A percentile compares a stretch with the other conserved stretches of the same genome.
These are phyloP conservation scores for Stevia rebaudiana DNA, from an alignment of 140 eudicot species.

Conservation along the genomic window DNA sequence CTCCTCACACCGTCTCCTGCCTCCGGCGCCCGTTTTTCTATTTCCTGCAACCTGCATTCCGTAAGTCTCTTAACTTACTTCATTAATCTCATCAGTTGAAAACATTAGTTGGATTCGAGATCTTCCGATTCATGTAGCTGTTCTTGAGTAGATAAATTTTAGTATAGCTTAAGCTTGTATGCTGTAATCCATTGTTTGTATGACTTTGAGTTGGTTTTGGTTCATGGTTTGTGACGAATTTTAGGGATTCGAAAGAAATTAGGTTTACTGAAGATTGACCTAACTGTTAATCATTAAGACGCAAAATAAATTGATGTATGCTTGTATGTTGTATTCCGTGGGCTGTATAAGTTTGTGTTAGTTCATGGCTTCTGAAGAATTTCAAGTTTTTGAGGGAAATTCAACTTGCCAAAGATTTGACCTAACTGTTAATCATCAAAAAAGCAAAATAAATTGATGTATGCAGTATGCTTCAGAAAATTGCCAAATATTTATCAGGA, in stretches of 20 bases:
- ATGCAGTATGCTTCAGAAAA: too few relatives aligned
- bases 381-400: too few relatives aligned
- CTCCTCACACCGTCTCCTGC: neutral
- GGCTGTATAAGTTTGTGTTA: too few relatives aligned
- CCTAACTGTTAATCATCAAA: too few relatives aligned
- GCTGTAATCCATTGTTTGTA: neutral
- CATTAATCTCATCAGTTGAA: neutral
- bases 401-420: too few relatives aligned
- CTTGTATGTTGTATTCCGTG: too few relatives aligned
- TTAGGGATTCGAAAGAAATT: neutral
- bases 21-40: constrained; percentile 8
- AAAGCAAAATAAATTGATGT: too few relatives aligned
- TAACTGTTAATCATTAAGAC: neutral
- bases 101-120: neutral
- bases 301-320: neutral
- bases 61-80: constrained; percentile 5
- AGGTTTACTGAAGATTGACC: neutral
- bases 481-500: too few relatives aligned
- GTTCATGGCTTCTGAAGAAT: too few relatives aligned
- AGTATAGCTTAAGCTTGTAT: neutral
- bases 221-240: neutral
- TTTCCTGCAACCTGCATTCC: constrained; percentile 29
- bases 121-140: neutral
- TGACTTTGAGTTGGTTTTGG: neutral
- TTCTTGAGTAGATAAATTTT: neutral